Conservation (phyloP, 2,329 filamentous ascomycete genomes). For the Botrytis hyacinthi region DNA sequence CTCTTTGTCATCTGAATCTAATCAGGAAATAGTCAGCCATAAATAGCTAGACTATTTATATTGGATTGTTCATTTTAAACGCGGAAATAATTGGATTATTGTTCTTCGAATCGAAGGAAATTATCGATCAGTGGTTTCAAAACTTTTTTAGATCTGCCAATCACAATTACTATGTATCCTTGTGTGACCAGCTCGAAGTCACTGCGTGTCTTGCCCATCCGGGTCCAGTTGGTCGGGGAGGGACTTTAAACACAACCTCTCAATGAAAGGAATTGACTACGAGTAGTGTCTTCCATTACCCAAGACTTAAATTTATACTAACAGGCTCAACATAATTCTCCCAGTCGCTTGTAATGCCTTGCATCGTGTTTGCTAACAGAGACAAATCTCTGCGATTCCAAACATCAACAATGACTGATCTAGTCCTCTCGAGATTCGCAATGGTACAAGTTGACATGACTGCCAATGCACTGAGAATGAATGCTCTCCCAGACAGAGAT, state of each 20-base stretch:
- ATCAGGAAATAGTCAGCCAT: background rate
- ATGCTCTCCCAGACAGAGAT: background rate
- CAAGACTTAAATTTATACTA: background rate
- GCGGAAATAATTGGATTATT: background rate
- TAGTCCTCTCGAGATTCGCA: background rate
- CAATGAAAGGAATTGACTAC: background rate
- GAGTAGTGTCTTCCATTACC: background rate
- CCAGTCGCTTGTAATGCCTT: background rate
- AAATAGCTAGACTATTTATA: background rate
- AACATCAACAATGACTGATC: background rate
- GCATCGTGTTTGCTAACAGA: background rate
- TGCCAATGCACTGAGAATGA: background rate
- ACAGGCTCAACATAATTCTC: background rate
- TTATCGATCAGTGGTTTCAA: background rate
- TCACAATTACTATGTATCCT: background rate
- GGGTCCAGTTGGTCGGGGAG: background rate
- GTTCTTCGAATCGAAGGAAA: background rate
- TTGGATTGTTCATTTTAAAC: background rate
- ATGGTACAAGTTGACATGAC: background rate
- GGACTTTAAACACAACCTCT: background rate
- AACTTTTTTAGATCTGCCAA: background rate
- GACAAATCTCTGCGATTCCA: background rate
- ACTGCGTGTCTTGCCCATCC: background rate
- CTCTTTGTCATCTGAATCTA: background rate
- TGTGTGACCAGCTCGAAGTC: background rate